Evolutionary conservation across 2,329 filamentous ascomycete species (phyloP).

Genomic region (Dactylellina haptotyla): DNA sequence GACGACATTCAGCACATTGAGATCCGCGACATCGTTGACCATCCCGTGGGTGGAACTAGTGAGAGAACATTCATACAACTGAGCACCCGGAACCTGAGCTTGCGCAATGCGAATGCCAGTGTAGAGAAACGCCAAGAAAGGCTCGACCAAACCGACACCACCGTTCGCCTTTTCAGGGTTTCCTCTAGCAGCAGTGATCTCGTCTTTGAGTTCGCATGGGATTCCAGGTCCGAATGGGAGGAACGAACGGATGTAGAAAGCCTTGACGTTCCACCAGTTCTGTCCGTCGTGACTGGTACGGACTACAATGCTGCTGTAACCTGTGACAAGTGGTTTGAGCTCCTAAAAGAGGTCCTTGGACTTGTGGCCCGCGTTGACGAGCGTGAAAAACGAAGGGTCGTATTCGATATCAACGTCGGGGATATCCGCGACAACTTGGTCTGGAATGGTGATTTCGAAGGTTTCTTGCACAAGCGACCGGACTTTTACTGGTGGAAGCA

Average conservation of each 20-base stretch:
- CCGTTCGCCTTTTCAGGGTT: constrained; percentile 12
- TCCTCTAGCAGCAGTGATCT: constrained; percentile 2
- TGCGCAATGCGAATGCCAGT: constrained; percentile 10
- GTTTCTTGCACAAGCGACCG: constrained; percentile 13
- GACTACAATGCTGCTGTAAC: constrained; percentile 10
- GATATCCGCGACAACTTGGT: constrained; percentile 13
- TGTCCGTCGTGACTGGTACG: constrained; percentile 16
- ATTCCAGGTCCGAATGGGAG: constrained; percentile 5
- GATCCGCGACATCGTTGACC: constrained; percentile 13
- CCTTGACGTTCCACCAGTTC: constrained; percentile 14
- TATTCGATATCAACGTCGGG: constrained; percentile 19
- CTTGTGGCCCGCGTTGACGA: constrained; percentile 20
- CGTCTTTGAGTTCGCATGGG: background rate
- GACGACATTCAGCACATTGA: constrained; percentile 12
- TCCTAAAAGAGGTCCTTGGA: constrained; percentile 16
- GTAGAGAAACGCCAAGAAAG: constrained; percentile 13
- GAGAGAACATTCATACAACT: constrained; percentile 1
- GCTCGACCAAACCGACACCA: constrained; percentile 17
- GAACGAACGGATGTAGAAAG: constrained; percentile 10
- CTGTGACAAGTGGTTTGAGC: constrained; percentile 15
- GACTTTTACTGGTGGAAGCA: constrained; percentile 11
- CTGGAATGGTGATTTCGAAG: constrained; percentile 14
- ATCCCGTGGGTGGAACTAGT: constrained; percentile 12
- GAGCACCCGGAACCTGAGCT: background rate
- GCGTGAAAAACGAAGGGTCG: constrained; percentile 12